Evolutionary conservation across 331 rosid genomes (phyloP), one percentile per base, ranked within the genome.

Genomic region (Telfairia occidentalis): DNA sequence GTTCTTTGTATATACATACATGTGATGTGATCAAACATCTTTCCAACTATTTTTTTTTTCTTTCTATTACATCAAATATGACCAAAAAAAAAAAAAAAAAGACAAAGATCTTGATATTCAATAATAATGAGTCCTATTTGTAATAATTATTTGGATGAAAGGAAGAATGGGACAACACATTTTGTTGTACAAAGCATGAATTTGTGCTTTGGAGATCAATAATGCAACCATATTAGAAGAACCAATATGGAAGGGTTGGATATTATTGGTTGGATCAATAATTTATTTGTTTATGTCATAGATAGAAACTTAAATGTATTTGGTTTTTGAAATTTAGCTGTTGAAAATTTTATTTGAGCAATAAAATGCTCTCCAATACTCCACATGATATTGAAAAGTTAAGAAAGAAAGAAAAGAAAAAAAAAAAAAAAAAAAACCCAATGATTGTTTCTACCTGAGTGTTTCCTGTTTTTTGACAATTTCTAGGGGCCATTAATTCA

Each of bases 131-230:
- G 12, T 5, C 12, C 5, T 61, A 16, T 52, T 43, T 63, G 70
- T n/a, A 34, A 63, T 63, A 18, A 63, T 34, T 63, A 34, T 63
- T 63, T 34, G 28, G 40, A 34, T 34, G 28, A 18, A 18, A 63
- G 46, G 70, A 63, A 63, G 70, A 61, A 63, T 63, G 70, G 70
- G 70, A 63, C 70, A 63, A 63, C 70, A 23, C 16, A 32, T 2
- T 32, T 60, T 60, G 0, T 59, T 13, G 28, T 61, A 34, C 45
- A 63, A 63, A 63, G 11, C 12, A 32, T 32, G 26, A 13, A 13
- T 32, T 32, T 61, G 1, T 61, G 24, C 40, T 60, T 60, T 60
- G 45, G 28, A 61, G 7, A 61, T 18, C 70, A 61, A 61, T 16
- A 16, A 61, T 61, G 45, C 12, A 32, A 16, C 13, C 43, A 61